phyloP scores from a whole-genome alignment of 139 green algal genomes.

The Eudorina sp. region DNA sequence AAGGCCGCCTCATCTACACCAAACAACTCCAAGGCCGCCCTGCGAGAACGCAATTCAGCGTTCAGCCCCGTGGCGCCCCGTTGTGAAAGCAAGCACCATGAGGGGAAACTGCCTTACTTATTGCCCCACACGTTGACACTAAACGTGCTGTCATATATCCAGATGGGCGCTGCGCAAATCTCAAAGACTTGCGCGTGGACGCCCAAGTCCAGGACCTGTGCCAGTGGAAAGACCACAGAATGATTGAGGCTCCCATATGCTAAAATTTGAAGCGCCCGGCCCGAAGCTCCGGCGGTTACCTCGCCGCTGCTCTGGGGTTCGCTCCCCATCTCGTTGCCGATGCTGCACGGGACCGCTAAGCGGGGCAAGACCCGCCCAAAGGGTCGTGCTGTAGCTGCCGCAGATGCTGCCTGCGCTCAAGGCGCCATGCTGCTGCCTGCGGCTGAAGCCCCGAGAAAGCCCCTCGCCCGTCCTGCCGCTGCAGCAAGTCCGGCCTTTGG shows the following conservation, averaged over 20 bases:
- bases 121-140: conserved; percentile 68
- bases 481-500: conserved; percentile 10
- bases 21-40: conserved; percentile 61
- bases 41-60: neutral
- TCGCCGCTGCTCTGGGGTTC: conserved; percentile 11
- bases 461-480: conserved; percentile 7
- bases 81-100: neutral
- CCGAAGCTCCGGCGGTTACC: conserved; percentile 22
- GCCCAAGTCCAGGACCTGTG: conserved; percentile 45
- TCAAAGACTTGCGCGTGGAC: conserved; percentile 52
- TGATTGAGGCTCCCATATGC: neutral
- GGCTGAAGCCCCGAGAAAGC: conserved; percentile 33
- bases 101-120: conserved; percentile 41
- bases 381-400: conserved; percentile 25
- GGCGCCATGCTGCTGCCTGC: conserved; percentile 33
- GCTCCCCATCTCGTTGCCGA: conserved; percentile 33
- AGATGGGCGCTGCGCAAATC: conserved; percentile 49
- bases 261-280: neutral
- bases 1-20: conserved; percentile 43
- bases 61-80: neutral
- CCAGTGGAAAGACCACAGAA: neutral
- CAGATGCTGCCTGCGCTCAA: conserved; percentile 29
- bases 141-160: conserved; percentile 61
- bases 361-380: conserved; percentile 26
- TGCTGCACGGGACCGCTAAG: conserved; percentile 20